A percentile compares a stretch with the other conserved stretches of the same genome.
phyloP scores from a whole-genome alignment of 768 basidiomycete species.

The Albatrellus ellisii region DNA sequence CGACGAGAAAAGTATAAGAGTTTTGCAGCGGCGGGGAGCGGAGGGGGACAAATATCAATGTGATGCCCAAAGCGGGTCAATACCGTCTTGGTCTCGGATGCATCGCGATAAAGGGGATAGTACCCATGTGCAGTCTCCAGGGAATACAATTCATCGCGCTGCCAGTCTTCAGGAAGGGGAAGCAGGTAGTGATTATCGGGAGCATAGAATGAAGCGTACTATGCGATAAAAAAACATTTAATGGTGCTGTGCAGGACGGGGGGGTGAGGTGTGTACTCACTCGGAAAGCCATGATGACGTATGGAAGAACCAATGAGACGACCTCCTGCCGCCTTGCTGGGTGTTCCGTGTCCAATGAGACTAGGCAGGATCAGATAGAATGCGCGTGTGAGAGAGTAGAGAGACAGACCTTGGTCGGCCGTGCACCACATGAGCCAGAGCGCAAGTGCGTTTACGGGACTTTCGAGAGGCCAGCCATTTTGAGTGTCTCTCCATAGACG shows the following conservation, averaged over 20 bases:
- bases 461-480: slow-evolving; percentile 49
- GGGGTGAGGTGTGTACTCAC: slow-evolving; percentile 22
- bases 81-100: slow-evolving; percentile 10
- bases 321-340: slow-evolving; percentile 18
- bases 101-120: slow-evolving; percentile 32
- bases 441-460: slow-evolving; percentile 32
- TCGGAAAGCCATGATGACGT: slow-evolving; percentile 21
- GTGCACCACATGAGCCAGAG: slow-evolving; percentile 57
- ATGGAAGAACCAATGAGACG: slow-evolving; percentile 12
- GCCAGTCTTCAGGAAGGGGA: slow-evolving; percentile 26
- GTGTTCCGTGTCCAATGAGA: slow-evolving; percentile 19
- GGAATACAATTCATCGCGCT: slow-evolving; percentile 17
- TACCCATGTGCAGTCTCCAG: slow-evolving; percentile 28
- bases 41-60: slow-evolving; percentile 25
- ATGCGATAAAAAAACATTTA: no score
- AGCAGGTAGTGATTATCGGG: slow-evolving; percentile 49
- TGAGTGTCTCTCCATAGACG: slow-evolving; percentile 30
- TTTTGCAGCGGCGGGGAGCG: slow-evolving; percentile 43
- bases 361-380: slow-evolving; percentile 8
- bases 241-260: no score
- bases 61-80: slow-evolving; percentile 13
- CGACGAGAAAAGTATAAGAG: slow-evolving; percentile 48
- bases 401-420: slow-evolving; percentile 34
- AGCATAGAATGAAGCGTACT: slow-evolving; percentile 45
- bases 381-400: background rate